Base-by-base conservation (phyloP, 495 filamentous ascomycete species). In the Hyaloscypha hepaticicola region DNA sequence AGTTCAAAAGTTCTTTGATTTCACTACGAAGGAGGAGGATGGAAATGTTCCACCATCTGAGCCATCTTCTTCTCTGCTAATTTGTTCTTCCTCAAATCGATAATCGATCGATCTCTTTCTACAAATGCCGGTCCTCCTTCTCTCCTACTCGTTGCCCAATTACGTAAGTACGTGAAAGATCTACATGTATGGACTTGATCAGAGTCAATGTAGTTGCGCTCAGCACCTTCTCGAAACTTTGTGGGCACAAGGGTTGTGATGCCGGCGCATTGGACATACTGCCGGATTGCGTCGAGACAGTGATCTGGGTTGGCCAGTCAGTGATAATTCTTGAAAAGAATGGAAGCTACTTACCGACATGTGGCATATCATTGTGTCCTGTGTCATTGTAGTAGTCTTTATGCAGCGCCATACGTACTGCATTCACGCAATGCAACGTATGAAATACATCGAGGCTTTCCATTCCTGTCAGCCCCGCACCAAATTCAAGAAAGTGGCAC, bases 191-290 rank as follows among this genome's bases (percentile, higher is more conserved):
- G 68, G 5, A 68, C 22, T 24, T 66, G 61, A 45, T 70, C 61
- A 6, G 64, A 60, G 29, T 70, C 64, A 21, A 70, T 66, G 34
- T 68, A 70, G 21, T 65, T 63, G 26, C 58, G 61, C 5, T 45
- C 19, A 22, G 60, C 26, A 6, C 68, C 65, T 9, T 60, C 41
- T 27, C 14, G 31, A 26, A 50, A 70, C 50, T 53, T 45, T 11
- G 64, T 66, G 2, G 68, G 68, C 41, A 70, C 58, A 24, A 70
- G 25, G 9, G 68, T 66, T 29, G 65, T 70, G 33, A 64, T 65
- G 48, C 68, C 68, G 19, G 56, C 56, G 58, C 68, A 70, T 59
- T 67, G 65, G 34, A 67, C 68, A 6, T 64, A 59, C 53, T 70
- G 68, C 3, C 68, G 68, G 34, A 70, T 52, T 6, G 38, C 58